Conservation (phyloP, 441 rosid genomes). For the Pelargonium hybrid region DNA sequence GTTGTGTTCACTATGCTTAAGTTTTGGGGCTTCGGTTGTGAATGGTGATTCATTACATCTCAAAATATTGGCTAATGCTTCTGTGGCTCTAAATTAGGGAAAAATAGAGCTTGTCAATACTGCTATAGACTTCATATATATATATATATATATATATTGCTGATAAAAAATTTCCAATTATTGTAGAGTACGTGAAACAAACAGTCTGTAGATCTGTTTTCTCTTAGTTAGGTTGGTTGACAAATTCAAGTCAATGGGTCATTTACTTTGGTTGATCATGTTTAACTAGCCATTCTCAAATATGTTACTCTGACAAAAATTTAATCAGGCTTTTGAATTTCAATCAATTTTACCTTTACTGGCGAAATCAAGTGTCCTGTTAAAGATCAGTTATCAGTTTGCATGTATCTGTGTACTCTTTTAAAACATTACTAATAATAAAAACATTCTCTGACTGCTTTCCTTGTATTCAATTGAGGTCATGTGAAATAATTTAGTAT, state of each 20-base stretch:
- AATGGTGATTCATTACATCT: background rate
- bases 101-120: background rate
- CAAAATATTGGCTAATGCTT: background rate
- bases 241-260: background rate
- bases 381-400: background rate
- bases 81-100: background rate
- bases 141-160: too few species aligned
- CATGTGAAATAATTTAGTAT: background rate
- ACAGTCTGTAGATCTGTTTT: background rate
- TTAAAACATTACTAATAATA: background rate
- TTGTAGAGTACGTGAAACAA: background rate
- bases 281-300: background rate
- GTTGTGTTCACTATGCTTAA: background rate
- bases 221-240: background rate
- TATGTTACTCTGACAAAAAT: background rate
- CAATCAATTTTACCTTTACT: background rate
- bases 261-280: background rate
- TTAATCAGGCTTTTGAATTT: background rate
- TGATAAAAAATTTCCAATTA: too few species aligned
- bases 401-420: background rate
- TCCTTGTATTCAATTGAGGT: background rate
- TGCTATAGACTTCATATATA: background rate
- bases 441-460: background rate
- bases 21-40: conserved; percentile 6
- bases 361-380: background rate